These are phyloP conservation scores for Astrothelium subdiscretum DNA, from an alignment of 495 filamentous ascomycete genomes.

Conservation along the genomic window DNA sequence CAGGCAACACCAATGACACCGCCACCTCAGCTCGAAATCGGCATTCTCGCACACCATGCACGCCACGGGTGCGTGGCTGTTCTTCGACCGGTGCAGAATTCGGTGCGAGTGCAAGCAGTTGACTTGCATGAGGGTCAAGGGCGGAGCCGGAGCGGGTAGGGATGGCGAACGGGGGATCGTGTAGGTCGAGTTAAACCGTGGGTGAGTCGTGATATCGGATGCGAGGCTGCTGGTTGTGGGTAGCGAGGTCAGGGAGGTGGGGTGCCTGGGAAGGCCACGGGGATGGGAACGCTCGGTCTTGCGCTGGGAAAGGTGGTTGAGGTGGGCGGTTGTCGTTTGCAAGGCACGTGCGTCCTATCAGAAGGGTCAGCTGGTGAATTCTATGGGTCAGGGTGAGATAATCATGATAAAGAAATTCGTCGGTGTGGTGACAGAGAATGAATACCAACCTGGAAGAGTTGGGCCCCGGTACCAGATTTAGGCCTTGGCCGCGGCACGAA, in stretches of 20 bases:
- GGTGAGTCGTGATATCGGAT: neutral
- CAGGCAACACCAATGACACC: neutral
- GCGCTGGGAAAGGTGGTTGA: neutral
- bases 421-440: neutral
- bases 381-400: no score
- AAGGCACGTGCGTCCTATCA: neutral
- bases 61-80: neutral
- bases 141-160: neutral
- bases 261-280: neutral
- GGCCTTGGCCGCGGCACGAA: neutral
- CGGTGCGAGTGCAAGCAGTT: neutral
- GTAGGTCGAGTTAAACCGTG: neutral
- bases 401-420: no score
- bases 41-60: constrained; percentile 1
- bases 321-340: neutral
- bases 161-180: neutral
- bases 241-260: neutral
- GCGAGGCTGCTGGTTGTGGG: neutral
- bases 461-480: neutral
- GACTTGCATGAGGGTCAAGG: neutral
- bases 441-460: neutral
- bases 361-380: neutral
- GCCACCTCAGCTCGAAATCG: neutral
- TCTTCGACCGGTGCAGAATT: neutral
- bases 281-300: neutral